Conservation (phyloP, 2,329 filamentous ascomycete genomes). For the Microcyclospora tardicrescens region DNA sequence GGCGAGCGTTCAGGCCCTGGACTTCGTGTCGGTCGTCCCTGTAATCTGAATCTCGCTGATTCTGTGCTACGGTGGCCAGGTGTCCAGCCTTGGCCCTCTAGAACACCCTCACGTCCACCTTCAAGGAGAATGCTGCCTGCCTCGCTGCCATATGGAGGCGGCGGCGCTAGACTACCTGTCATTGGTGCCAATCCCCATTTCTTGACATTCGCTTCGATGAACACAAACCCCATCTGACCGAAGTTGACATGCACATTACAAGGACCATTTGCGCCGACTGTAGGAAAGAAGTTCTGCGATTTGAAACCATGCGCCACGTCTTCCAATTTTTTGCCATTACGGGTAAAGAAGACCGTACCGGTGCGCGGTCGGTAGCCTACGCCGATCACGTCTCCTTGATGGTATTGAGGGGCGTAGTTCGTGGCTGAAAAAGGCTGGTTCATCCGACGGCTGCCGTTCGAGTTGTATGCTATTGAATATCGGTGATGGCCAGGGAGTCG, state of each 20-base stretch:
- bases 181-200: slow-evolving; percentile 97
- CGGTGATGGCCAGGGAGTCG: slow-evolving; percentile 88
- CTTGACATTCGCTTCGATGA: slow-evolving; percentile 98
- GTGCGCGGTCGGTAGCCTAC: slow-evolving; percentile 91
- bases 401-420: slow-evolving; percentile 67
- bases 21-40: slow-evolving; percentile 55
- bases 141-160: slow-evolving; percentile 91
- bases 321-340: slow-evolving; percentile 93
- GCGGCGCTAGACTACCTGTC: slow-evolving; percentile 86
- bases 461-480: slow-evolving; percentile 82
- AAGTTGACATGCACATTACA: slow-evolving; percentile 93
- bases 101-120: slow-evolving; percentile 48
- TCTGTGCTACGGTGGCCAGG: slow-evolving; percentile 59
- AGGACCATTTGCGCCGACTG: slow-evolving; percentile 89
- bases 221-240: slow-evolving; percentile 94
- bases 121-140: slow-evolving; percentile 93
- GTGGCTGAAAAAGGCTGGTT: slow-evolving; percentile 83
- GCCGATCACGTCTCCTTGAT: slow-evolving; percentile 91
- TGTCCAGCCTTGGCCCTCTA: slow-evolving; percentile 42
- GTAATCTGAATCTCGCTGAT: slow-evolving; percentile 65
- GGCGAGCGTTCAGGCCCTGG: slow-evolving; percentile 82
- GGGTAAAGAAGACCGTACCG: slow-evolving; percentile 92
- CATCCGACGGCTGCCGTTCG: slow-evolving; percentile 70
- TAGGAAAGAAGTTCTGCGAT: slow-evolving; percentile 92
- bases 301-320: slow-evolving; percentile 90